Percentiles rank a stretch among this genome's conserved stretches.
These are phyloP conservation scores for Talaromyces sp. DNA, from an alignment of 2,329 filamentous ascomycete genomes.

Conservation along the genomic window DNA sequence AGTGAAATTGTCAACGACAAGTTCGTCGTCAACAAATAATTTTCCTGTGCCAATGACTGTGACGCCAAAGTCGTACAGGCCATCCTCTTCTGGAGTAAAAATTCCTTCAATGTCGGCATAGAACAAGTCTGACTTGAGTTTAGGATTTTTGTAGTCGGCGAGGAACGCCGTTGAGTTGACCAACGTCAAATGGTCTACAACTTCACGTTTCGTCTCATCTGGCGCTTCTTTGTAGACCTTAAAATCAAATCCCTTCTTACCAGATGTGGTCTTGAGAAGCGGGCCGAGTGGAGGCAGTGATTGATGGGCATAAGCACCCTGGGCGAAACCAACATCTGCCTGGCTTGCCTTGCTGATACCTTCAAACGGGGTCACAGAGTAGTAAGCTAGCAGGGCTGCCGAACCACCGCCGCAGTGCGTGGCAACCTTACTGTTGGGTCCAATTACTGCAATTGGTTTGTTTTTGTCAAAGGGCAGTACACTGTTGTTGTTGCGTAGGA, in stretches of 20 bases:
- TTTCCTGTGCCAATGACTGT: conserved; percentile 62
- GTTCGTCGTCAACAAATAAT: conserved; percentile 56
- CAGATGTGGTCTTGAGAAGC: conserved; percentile 46
- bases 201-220: conserved; percentile 39
- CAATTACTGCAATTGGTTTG: conserved; percentile 47
- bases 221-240: conserved; percentile 57
- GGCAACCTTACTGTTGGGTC: conserved; percentile 46
- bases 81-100: conserved; percentile 55
- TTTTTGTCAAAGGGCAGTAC: conserved; percentile 52
- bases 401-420: conserved; percentile 58
- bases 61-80: conserved; percentile 59
- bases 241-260: conserved; percentile 57
- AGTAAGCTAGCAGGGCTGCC: conserved; percentile 47
- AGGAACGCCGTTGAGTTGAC: conserved; percentile 41
- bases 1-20: conserved; percentile 61
- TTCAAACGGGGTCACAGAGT: conserved; percentile 40
- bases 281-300: conserved; percentile 55
- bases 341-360: conserved; percentile 33
- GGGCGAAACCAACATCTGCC: conserved; percentile 43
- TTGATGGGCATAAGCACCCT: conserved; percentile 61
- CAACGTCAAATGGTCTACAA: conserved; percentile 47
- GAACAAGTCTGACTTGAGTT: conserved; percentile 48
- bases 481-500: conserved; percentile 65
- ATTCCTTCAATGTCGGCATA: conserved; percentile 58
- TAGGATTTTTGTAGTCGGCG: conserved; percentile 51